Percentiles rank a stretch among this genome's conserved stretches.
Evolutionary conservation across 2,329 filamentous ascomycete species (phyloP).

Genomic region (Didymella pomorum): DNA sequence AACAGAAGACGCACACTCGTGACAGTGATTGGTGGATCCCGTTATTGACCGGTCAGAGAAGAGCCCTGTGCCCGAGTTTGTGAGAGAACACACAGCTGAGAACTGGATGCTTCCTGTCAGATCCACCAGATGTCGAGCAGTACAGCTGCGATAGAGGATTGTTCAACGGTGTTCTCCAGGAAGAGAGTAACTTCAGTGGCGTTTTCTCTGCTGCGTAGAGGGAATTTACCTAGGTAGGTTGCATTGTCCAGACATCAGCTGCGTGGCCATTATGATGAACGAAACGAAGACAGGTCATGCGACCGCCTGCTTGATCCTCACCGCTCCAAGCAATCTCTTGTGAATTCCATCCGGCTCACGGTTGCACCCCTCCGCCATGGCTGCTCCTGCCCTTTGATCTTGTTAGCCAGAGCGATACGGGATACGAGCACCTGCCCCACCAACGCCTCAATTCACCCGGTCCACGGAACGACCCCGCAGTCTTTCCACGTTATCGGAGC

Average conservation of each 20-base stretch:
- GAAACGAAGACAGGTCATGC: background rate
- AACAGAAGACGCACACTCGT: background rate
- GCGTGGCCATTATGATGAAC: background rate
- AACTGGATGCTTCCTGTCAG: background rate
- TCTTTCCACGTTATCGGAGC: slow-evolving; percentile 18
- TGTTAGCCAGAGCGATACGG: slow-evolving; percentile 13
- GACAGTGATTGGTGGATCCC: background rate
- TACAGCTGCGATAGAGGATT: background rate
- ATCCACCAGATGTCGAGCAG: background rate
- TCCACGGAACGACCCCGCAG: slow-evolving; percentile 14
- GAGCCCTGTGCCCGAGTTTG: background rate
- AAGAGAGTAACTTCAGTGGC: too few relatives aligned
- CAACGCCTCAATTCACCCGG: slow-evolving; percentile 15
- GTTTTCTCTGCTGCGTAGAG: background rate
- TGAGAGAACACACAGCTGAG: background rate
- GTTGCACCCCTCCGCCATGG: slow-evolving; percentile 1
- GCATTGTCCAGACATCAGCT: background rate
- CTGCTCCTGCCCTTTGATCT: slow-evolving; percentile 2
- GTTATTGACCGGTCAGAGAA: background rate
- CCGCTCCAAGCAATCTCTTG: background rate
- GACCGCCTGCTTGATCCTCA: slow-evolving; percentile 4
- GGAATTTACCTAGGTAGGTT: too few relatives aligned
- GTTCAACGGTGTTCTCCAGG: background rate
- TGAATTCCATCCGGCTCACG: background rate
- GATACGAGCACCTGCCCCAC: slow-evolving; percentile 10